These are phyloP conservation scores for Bryum argenteum DNA, from an alignment of 225 moss, liverwort and hornwort species.

Conservation along the genomic window DNA sequence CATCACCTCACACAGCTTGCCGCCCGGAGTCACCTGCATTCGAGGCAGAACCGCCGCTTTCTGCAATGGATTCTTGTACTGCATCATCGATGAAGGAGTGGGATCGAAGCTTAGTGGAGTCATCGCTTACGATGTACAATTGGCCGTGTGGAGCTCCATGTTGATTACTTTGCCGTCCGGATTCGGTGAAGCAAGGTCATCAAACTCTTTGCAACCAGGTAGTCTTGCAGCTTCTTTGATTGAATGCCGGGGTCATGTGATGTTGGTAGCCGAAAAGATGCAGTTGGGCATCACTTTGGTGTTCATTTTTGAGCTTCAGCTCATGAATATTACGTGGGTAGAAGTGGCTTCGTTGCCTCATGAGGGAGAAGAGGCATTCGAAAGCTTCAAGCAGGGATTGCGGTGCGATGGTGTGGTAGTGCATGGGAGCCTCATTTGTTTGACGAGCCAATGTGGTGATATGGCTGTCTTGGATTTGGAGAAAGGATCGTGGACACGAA, in stretches of 20 bases:
- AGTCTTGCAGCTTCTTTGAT: constrained; percentile 48
- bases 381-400: constrained; percentile 59
- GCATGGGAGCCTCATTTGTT: constrained; percentile 37
- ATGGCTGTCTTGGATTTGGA: constrained; percentile 46
- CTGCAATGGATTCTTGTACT: constrained; percentile 53
- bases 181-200: constrained; percentile 48
- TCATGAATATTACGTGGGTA: constrained; percentile 46
- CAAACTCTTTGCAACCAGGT: constrained; percentile 44
- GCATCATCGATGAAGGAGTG: constrained; percentile 49
- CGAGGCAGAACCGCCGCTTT: constrained; percentile 44
- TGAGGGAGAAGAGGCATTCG: constrained; percentile 32
- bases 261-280: constrained; percentile 58
- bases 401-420: constrained; percentile 58
- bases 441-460: constrained; percentile 49
- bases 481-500: constrained; percentile 14
- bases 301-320: constrained; percentile 45
- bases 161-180: constrained; percentile 39
- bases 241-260: constrained; percentile 44
- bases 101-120: constrained; percentile 51
- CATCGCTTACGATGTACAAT: constrained; percentile 53
- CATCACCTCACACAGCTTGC: constrained; percentile 37
- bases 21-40: constrained; percentile 30
- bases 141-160: constrained; percentile 55
- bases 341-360: constrained; percentile 45
- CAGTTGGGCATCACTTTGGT: constrained; percentile 43